Conservation (phyloP, 306 rosid species). For the Lathyrus tuberosus region DNA sequence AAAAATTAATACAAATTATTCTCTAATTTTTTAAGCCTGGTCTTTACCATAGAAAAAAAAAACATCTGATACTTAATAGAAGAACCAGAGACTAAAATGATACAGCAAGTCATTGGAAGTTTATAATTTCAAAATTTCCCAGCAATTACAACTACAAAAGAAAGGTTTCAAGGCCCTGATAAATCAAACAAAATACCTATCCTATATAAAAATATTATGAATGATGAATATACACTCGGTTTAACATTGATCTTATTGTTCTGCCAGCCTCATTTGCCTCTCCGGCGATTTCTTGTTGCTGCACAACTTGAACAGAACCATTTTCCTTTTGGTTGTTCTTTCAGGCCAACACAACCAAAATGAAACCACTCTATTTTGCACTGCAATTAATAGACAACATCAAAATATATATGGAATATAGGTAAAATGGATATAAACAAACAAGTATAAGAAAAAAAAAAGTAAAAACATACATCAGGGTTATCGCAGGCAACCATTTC, state of each 20-base stretch:
- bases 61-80: not conserved
- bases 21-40: not conserved
- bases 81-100: not conserved
- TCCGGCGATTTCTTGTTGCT: slow-evolving; percentile 52
- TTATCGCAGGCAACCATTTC: slow-evolving; percentile 60
- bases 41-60: not conserved
- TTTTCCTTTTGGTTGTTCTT: slow-evolving; percentile 61
- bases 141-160: slow-evolving; percentile 21
- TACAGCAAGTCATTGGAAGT: slow-evolving; percentile 5
- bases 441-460: not conserved
- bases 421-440: not conserved
- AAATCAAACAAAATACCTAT: slow-evolving; percentile 20
- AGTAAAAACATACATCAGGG: slow-evolving; percentile 46
- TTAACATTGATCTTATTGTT: slow-evolving; percentile 24
- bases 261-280: slow-evolving; percentile 46
- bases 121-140: slow-evolving; percentile 12
- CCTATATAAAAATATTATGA: slow-evolving; percentile 2
- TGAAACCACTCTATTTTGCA: slow-evolving; percentile 65
- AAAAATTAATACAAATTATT: not conserved
- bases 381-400: slow-evolving; percentile 42
- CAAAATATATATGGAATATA: slow-evolving; percentile 19
- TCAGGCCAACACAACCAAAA: slow-evolving; percentile 59
- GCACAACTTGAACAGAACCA: slow-evolving; percentile 58
- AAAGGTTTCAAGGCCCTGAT: slow-evolving; percentile 26
- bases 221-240: slow-evolving; percentile 31